Evolutionary conservation across 2,329 filamentous ascomycete genomes (phyloP).

Genomic region (Colletotrichum sojae): DNA sequence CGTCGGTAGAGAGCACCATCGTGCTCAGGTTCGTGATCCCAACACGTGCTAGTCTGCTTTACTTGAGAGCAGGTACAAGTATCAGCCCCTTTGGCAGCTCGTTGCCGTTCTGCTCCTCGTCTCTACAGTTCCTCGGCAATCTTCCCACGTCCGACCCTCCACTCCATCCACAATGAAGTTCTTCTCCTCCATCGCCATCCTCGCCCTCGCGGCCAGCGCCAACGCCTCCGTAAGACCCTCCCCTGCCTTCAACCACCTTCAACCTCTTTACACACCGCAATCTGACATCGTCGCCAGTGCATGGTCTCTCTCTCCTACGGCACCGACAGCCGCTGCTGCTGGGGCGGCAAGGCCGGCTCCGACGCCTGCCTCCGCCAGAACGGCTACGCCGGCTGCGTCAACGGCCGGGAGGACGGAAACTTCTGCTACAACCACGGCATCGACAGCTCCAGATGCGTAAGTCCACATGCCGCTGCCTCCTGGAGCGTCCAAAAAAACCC

Average conservation of each 20-base stretch:
- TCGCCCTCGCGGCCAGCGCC: not conserved
- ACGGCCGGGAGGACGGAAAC: constrained; percentile 6
- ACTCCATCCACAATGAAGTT: constrained; percentile 12
- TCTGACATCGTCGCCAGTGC: not conserved
- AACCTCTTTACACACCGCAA: not conserved
- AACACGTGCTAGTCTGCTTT: too few relatives aligned
- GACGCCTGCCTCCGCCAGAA: constrained; percentile 16
- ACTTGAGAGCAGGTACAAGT: too few relatives aligned
- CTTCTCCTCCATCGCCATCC: not conserved
- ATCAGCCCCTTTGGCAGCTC: too few relatives aligned
- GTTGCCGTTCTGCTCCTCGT: too few relatives aligned
- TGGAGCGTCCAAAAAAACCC: too few relatives aligned
- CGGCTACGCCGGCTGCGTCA: constrained; percentile 17
- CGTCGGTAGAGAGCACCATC: too few relatives aligned
- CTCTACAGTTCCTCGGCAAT: too few relatives aligned
- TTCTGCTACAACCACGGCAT: constrained; percentile 6
- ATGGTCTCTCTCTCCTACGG: not conserved
- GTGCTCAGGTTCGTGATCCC: too few relatives aligned
- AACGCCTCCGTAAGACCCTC: not conserved
- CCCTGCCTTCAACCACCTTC: not conserved
- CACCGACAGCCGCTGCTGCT: constrained; percentile 15
- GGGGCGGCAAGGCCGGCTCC: constrained; percentile 2
- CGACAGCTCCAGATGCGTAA: constrained; percentile 3
- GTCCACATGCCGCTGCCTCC: not conserved
- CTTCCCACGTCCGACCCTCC: too few relatives aligned